A percentile compares a stretch with the other conserved stretches of the same genome.
These are phyloP conservation scores for Aspergillus vadensis DNA, from an alignment of 2,329 filamentous ascomycete genomes.

Conservation along the genomic window DNA sequence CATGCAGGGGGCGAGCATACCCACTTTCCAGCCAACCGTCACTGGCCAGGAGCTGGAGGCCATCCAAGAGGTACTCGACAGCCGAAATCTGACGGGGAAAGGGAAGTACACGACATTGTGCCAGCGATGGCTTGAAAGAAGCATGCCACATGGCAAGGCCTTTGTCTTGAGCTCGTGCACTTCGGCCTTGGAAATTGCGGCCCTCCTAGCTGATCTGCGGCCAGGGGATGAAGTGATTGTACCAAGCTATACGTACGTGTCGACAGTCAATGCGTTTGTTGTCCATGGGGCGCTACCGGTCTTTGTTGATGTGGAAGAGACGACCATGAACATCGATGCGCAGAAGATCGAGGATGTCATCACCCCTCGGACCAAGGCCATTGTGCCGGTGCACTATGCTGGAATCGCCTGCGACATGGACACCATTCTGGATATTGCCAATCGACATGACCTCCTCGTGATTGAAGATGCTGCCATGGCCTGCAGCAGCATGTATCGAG, in stretches of 20 bases:
- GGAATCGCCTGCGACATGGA: conserved; percentile 21
- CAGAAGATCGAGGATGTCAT: conserved; percentile 9
- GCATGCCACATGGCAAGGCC: conserved; percentile 2
- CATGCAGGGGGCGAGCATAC: not conserved
- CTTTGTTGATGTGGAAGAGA: conserved; percentile 18
- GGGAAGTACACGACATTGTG: conserved; percentile 15
- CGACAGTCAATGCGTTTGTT: conserved; percentile 19
- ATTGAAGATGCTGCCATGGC: conserved; percentile 21
- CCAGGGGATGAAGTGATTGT: conserved; percentile 21
- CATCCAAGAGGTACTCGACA: conserved; percentile 9
- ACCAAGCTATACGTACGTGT: conserved; percentile 20
- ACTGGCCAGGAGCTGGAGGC: conserved; percentile 3
- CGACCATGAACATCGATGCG: conserved; percentile 18
- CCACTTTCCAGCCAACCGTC: conserved; percentile 10
- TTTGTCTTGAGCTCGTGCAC: conserved; percentile 18
- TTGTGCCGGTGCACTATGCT: conserved; percentile 21
- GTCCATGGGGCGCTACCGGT: conserved; percentile 16
- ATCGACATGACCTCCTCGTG: conserved; percentile 10
- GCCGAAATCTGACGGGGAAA: conserved; percentile 7
- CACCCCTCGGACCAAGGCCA: conserved; percentile 14
- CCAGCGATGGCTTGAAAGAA: conserved; percentile 17
- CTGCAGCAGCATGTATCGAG: conserved; percentile 14
- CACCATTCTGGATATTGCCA: conserved; percentile 11
- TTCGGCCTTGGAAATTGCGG: conserved; percentile 18
- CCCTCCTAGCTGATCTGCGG: conserved; percentile 10